phyloP scores from a whole-genome alignment of 1,284 basidiomycete genomes.

The Vanrija pseudolonga region DNA sequence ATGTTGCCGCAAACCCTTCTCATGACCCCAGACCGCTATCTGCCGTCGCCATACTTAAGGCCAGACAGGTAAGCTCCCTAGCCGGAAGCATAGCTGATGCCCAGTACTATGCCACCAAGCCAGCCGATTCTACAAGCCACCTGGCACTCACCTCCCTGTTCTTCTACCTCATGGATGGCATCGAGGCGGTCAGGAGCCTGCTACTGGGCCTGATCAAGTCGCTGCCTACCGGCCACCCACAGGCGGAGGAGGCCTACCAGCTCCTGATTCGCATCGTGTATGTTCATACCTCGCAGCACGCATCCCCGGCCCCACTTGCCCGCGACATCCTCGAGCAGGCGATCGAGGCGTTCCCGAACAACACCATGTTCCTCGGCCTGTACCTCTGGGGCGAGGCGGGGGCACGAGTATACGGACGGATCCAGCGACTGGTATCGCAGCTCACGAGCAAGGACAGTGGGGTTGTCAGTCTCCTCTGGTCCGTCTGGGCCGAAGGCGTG shows the following conservation, averaged over 20 bases:
- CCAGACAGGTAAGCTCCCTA: slow-evolving; percentile 29
- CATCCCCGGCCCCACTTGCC: slow-evolving; percentile 34
- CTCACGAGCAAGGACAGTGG: slow-evolving; percentile 24
- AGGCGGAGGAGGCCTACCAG: slow-evolving; percentile 46
- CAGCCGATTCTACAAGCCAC: slow-evolving; percentile 10
- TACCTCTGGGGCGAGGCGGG: slow-evolving; percentile 49
- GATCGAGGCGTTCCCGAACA: slow-evolving; percentile 47
- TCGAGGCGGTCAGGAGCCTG: slow-evolving; percentile 19
- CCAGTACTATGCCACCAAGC: slow-evolving; percentile 18
- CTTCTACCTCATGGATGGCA: slow-evolving; percentile 23
- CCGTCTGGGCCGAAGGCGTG: slow-evolving; percentile 44
- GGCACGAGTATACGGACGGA: slow-evolving; percentile 47
- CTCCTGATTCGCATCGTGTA: slow-evolving; percentile 44
- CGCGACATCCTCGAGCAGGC: slow-evolving; percentile 47
- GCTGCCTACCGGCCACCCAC: slow-evolving; percentile 20
- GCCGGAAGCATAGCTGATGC: not conserved
- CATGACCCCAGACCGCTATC: slow-evolving; percentile 8
- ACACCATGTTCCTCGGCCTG: slow-evolving; percentile 49
- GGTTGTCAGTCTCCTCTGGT: slow-evolving; percentile 37
- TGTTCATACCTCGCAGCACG: slow-evolving; percentile 31
- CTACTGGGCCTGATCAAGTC: slow-evolving; percentile 12
- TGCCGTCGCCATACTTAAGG: slow-evolving; percentile 30
- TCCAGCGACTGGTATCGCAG: slow-evolving; percentile 38
- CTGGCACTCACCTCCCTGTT: slow-evolving; percentile 34
- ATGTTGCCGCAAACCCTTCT: not conserved